phyloP scores from a whole-genome alignment of 257 asterid genomes.

The Solanum ossicruentum region DNA sequence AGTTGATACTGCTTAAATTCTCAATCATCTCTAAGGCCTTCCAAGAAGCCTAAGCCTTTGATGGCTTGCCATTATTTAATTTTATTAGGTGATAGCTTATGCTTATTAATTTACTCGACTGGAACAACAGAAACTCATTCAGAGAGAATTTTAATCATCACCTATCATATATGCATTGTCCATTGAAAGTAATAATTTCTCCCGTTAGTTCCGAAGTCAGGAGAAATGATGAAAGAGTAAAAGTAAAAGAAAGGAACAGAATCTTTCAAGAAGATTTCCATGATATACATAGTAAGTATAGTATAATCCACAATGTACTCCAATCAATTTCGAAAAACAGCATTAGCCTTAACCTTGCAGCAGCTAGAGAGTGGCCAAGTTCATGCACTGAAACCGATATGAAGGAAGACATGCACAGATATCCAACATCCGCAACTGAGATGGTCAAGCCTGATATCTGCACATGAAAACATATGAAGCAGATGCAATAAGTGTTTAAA shows the following conservation, averaged over 20 bases:
- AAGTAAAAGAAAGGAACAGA: not conserved
- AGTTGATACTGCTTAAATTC: too few relatives aligned
- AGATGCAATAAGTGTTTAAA: not conserved
- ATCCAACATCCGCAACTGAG: slow-evolving; percentile 49
- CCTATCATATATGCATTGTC: not conserved
- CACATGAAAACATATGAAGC: slow-evolving; percentile 8
- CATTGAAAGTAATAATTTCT: not conserved
- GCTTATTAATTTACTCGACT: not conserved
- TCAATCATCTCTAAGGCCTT: not conserved
- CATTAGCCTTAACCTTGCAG: slow-evolving; percentile 66
- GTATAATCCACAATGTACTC: not conserved
- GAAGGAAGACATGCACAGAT: slow-evolving; percentile 56
- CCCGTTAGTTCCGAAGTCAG: not conserved
- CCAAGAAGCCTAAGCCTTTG: not conserved
- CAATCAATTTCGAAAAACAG: not conserved
- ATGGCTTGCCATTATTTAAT: not conserved
- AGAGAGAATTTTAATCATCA: not conserved
- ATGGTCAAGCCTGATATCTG: slow-evolving; percentile 46
- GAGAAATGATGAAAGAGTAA: not conserved
- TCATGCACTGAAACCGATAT: slow-evolving; percentile 63
- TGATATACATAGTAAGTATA: not conserved
- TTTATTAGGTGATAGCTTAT: not conserved
- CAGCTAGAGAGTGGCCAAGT: slow-evolving; percentile 91
- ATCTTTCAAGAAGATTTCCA: not conserved
- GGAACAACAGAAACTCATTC: not conserved